phyloP scores from a whole-genome alignment of 1,139 yeast genomes.

The Protomyces gravidus region DNA sequence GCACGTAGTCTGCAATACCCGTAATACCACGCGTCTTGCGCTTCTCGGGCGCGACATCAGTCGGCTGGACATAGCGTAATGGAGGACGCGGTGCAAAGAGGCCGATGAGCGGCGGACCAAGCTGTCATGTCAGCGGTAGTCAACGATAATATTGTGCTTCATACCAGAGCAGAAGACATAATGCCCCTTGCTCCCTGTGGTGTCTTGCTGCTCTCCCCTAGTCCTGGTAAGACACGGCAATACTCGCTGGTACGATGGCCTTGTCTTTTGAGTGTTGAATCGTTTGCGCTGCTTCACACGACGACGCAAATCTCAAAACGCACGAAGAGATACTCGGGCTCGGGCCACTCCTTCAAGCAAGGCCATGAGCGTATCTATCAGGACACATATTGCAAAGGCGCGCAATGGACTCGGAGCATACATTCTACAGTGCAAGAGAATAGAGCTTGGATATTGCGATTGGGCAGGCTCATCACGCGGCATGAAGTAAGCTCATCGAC shows the following conservation, averaged over 20 bases:
- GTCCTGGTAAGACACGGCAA: background rate
- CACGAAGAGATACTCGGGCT: no score
- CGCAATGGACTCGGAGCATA: conserved; percentile 81
- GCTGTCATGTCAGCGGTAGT: conserved; percentile 51
- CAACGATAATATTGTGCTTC: conserved; percentile 44
- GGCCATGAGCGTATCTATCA: conserved; percentile 46
- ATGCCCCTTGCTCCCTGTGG: no score
- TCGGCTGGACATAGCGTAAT: conserved; percentile 51
- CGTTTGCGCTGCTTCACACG: background rate
- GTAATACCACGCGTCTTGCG: conserved; percentile 52
- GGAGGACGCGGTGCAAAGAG: conserved; percentile 71
- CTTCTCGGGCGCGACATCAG: conserved; percentile 52
- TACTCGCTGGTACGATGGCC: background rate
- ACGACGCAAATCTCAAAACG: no score
- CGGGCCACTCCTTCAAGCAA: conserved; percentile 1
- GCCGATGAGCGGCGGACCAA: conserved; percentile 41
- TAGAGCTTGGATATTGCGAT: conserved; percentile 76
- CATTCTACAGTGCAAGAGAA: conserved; percentile 60
- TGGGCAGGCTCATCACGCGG: conserved; percentile 95
- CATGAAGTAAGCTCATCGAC: conserved; percentile 45
- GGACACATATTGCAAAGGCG: conserved; percentile 52
- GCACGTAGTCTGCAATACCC: conserved; percentile 50
- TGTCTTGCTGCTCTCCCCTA: background rate
- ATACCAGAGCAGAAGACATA: conserved; percentile 20
- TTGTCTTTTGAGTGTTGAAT: background rate